These are phyloP conservation scores for Moesziomyces aphidis DNA, from an alignment of 1,284 basidiomycete genomes.

Conservation along the genomic window DNA sequence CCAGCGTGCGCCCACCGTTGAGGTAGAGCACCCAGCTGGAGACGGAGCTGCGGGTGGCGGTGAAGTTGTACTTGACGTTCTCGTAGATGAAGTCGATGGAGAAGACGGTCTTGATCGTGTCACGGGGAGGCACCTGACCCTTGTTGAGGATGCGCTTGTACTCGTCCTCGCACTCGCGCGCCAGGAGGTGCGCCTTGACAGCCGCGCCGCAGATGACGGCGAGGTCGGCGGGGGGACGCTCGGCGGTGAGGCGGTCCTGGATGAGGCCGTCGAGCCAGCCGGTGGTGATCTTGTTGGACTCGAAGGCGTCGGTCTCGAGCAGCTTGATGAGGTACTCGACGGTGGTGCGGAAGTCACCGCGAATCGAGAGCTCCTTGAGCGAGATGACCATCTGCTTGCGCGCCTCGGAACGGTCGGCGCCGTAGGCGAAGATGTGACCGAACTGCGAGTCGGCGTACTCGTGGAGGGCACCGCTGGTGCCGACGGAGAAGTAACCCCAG, in stretches of 20 bases:
- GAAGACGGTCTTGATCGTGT: conserved; percentile 96
- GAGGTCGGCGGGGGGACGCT: conserved; percentile 89
- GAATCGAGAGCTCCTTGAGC: conserved; percentile 96
- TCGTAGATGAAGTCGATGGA: conserved; percentile 95
- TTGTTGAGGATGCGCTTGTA: conserved; percentile 97
- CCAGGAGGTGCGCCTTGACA: conserved; percentile 93
- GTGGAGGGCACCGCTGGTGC: conserved; percentile 93
- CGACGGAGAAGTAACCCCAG: conserved; percentile 99
- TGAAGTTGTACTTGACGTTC: conserved; percentile 93
- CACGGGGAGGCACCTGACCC: conserved; percentile 94
- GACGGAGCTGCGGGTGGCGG: conserved; percentile 88
- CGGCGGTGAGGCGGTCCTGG: conserved; percentile 93
- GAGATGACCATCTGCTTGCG: conserved; percentile 99
- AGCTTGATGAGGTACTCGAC: conserved; percentile 95
- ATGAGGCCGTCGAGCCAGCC: conserved; percentile 99
- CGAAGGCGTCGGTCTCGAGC: conserved; percentile 94
- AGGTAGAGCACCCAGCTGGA: conserved; percentile 93
- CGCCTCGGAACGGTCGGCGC: conserved; percentile 93
- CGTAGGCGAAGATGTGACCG: conserved; percentile 99
- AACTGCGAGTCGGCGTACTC: conserved; percentile 87
- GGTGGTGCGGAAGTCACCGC: conserved; percentile 98
- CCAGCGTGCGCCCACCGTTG: conserved; percentile 78
- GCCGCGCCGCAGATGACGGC: conserved; percentile 93
- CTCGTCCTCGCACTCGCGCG: conserved; percentile 88
- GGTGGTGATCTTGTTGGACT: conserved; percentile 96